Conservation (phyloP, 2,329 filamentous ascomycete species). For the Hypoxylon sp. region DNA sequence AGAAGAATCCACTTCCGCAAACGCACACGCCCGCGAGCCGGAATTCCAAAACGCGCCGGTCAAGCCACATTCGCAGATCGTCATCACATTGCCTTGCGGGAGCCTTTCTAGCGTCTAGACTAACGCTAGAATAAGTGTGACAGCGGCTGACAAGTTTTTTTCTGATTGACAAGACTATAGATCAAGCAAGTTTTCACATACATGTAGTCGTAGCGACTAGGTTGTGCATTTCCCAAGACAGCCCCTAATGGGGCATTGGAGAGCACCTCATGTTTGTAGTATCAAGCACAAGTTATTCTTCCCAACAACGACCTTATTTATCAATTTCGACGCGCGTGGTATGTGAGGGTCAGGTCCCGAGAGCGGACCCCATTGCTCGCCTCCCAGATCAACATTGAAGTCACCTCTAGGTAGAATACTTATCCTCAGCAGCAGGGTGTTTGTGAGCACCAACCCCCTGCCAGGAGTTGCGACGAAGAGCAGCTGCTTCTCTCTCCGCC, state of each 20-base stretch:
- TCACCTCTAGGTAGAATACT: slow-evolving; percentile 20
- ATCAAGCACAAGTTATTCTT: neutral
- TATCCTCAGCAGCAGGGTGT: slow-evolving; percentile 26
- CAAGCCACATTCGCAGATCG: slow-evolving; percentile 42
- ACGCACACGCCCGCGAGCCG: slow-evolving; percentile 27
- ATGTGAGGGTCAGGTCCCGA: neutral
- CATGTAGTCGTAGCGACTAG: slow-evolving; percentile 9
- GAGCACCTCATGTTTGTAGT: neutral
- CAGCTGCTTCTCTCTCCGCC: slow-evolving; percentile 30
- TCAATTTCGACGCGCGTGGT: neutral
- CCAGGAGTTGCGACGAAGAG: slow-evolving; percentile 35
- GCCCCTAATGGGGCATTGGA: neutral
- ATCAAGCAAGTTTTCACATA: slow-evolving; percentile 16
- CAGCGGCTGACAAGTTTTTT: slow-evolving; percentile 19
- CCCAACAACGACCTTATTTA: neutral
- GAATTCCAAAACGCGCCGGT: slow-evolving; percentile 41
- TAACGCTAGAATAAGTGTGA: slow-evolving; percentile 29
- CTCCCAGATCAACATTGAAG: neutral
- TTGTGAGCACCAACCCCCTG: slow-evolving; percentile 22
- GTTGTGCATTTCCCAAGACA: neutral
- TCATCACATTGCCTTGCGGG: slow-evolving; percentile 34
- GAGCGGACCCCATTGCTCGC: neutral
- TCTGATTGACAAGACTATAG: neutral
- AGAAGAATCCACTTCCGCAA: slow-evolving; percentile 35
- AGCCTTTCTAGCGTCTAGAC: slow-evolving; percentile 26